Conservation (phyloP, 176 grass and related monocot species). For the Oropetium thomaeum region DNA sequence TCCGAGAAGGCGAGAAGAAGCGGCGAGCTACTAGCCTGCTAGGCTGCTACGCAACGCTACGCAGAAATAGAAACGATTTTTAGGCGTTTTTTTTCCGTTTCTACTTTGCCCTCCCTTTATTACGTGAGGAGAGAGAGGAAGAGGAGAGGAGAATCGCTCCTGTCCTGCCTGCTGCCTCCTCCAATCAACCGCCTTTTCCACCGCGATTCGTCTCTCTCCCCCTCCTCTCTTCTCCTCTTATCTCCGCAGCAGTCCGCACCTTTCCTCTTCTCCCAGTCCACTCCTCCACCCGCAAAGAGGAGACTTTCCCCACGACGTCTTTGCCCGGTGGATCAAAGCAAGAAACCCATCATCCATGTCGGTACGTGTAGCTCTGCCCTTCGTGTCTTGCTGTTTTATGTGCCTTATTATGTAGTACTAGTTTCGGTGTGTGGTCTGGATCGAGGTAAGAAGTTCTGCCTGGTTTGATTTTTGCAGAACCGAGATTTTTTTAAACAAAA, state of each 20-base stretch:
- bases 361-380: constrained; percentile 30
- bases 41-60: too few relatives aligned
- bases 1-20: constrained; percentile 7
- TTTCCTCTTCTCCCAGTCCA: not conserved
- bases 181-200: constrained; percentile 21
- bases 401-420: not conserved
- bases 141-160: too few relatives aligned
- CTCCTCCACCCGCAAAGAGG: not conserved
- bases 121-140: too few relatives aligned
- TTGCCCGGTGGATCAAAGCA: constrained; percentile 1
- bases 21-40: not conserved
- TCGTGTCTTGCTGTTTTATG: not conserved
- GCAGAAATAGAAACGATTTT: not conserved
- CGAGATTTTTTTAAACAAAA: too few relatives aligned
- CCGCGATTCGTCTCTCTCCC: constrained; percentile 4
- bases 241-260: not conserved
- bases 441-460: not conserved
- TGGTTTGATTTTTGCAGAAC: not conserved
- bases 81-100: not conserved
- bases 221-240: not conserved
- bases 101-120: too few relatives aligned
- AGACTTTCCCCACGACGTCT: not conserved
- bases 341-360: constrained; percentile 51
- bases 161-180: too few relatives aligned
- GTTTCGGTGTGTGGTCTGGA: not conserved